A percentile compares a stretch with the other conserved stretches of the same genome.
These are phyloP conservation scores for Clonostachys rhizophaga DNA, from an alignment of 2,329 filamentous ascomycete species.

Conservation along the genomic window DNA sequence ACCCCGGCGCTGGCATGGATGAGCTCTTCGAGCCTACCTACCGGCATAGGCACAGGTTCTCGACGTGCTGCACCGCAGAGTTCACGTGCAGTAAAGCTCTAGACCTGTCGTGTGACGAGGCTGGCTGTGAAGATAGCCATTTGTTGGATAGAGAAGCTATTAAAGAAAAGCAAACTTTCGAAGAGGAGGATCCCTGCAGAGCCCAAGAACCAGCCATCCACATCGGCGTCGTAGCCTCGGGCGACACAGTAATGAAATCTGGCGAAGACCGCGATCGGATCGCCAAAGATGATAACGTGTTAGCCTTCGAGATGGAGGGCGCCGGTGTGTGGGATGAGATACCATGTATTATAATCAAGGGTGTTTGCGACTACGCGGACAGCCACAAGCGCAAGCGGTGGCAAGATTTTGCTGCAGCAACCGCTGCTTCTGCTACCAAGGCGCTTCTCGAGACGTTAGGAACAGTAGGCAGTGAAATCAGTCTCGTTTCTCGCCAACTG, in stretches of 20 bases:
- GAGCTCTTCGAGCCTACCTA: conserved; percentile 9
- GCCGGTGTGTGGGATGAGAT: conserved; percentile 17
- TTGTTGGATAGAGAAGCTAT: too few relatives aligned
- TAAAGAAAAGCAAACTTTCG: not conserved
- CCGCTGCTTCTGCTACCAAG: not conserved
- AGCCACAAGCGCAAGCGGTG: conserved; percentile 4
- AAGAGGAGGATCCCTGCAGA: not conserved
- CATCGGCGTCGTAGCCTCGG: conserved; percentile 27
- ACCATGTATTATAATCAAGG: conserved; percentile 16
- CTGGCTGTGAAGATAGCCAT: too few relatives aligned
- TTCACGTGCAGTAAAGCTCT: conserved; percentile 13
- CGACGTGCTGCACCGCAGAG: too few relatives aligned
- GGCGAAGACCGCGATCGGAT: conserved; percentile 22
- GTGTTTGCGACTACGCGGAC: conserved; percentile 5
- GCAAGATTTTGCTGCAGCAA: conserved; percentile 4
- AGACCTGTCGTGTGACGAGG: too few relatives aligned
- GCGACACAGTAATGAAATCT: conserved; percentile 29
- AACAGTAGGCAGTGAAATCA: too few relatives aligned
- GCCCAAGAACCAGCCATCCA: conserved; percentile 7
- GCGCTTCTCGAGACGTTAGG: not conserved
- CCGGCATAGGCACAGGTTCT: conserved; percentile 6
- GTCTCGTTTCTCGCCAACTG: too few relatives aligned
- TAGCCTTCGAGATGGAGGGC: conserved; percentile 23
- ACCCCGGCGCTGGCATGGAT: conserved; percentile 6
- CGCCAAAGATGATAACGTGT: conserved; percentile 6